These are phyloP conservation scores for Uronychia setigera DNA, from an alignment of 73 alveolate species.

Conservation along the genomic window DNA sequence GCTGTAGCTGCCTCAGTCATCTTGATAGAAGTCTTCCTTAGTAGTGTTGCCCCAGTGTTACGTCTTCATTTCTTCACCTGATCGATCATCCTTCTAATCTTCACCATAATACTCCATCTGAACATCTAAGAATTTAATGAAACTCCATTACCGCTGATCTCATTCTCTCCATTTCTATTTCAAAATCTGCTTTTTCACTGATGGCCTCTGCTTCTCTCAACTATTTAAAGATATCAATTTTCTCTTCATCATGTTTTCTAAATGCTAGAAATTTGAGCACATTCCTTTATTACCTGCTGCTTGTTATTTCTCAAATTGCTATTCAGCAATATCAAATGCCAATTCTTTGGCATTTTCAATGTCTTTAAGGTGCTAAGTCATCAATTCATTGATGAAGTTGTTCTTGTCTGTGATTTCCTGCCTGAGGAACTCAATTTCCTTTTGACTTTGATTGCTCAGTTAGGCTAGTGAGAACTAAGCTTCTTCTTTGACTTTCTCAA, in stretches of 20 bases:
- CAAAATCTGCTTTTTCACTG: constrained; percentile 8
- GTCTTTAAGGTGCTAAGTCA: constrained; percentile 20
- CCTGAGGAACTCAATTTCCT: constrained; percentile 28
- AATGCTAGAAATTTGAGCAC: constrained; percentile 37
- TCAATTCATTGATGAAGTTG: constrained; percentile 3
- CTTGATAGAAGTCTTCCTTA: not conserved
- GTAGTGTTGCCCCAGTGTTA: constrained; percentile 2
- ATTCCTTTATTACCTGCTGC: constrained; percentile 20
- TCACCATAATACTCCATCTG: not conserved
- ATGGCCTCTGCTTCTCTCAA: constrained; percentile 37
- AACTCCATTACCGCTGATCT: constrained; percentile 4
- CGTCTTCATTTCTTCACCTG: not conserved
- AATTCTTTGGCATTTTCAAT: constrained; percentile 30
- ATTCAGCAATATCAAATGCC: constrained; percentile 24
- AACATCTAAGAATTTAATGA: no score
- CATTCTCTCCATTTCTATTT: constrained; percentile 21
- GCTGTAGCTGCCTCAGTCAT: not conserved
- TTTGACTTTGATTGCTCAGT: constrained; percentile 20
- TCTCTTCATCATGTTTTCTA: constrained; percentile 20
- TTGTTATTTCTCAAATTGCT: constrained; percentile 17
- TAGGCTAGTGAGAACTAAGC: constrained; percentile 28
- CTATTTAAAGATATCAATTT: constrained; percentile 34
- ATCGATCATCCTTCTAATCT: not conserved
- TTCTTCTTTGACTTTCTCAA: constrained; percentile 41
- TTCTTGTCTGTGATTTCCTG: constrained; percentile 26